Evolutionary conservation across 1,284 basidiomycete species (phyloP).

Genomic region (Ceratobasidium sp.): DNA sequence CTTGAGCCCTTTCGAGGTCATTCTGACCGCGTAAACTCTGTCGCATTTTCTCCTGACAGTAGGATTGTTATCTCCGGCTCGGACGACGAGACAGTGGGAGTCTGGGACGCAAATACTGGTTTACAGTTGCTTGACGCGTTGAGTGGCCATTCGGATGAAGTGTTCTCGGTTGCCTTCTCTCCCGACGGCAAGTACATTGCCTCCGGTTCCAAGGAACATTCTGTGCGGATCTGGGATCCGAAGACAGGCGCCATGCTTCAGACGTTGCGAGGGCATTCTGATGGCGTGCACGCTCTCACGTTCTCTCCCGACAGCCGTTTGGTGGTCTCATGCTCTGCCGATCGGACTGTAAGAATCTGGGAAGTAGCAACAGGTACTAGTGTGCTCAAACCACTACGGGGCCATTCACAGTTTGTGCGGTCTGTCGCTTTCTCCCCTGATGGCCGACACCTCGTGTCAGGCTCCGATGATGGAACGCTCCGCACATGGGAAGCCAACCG

Average conservation of each 20-base stretch:
- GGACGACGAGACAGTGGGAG: constrained; percentile 58
- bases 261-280: not conserved
- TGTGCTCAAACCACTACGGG: not conserved
- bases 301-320: constrained; percentile 11
- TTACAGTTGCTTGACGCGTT: not conserved
- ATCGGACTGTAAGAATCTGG: not conserved
- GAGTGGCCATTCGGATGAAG: not conserved
- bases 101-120: constrained; percentile 55
- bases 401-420: not conserved
- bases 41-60: constrained; percentile 59
- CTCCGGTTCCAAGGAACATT: constrained; percentile 15
- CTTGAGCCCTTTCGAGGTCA: constrained; percentile 55
- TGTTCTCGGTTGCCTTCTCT: constrained; percentile 12
- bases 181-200: constrained; percentile 17
- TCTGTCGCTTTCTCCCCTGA: constrained; percentile 15
- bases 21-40: constrained; percentile 58
- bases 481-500: not conserved
- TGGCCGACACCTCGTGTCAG: not conserved
- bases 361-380: not conserved
- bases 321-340: not conserved
- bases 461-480: too few species aligned
- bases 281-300: not conserved
- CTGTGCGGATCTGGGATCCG: constrained; percentile 34
- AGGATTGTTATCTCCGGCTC: constrained; percentile 56
- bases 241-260: not conserved